Percentiles rank a stretch among this genome's conserved stretches.
Conservation (phyloP, 768 basidiomycete genomes). For the Boletus bicolor region DNA sequence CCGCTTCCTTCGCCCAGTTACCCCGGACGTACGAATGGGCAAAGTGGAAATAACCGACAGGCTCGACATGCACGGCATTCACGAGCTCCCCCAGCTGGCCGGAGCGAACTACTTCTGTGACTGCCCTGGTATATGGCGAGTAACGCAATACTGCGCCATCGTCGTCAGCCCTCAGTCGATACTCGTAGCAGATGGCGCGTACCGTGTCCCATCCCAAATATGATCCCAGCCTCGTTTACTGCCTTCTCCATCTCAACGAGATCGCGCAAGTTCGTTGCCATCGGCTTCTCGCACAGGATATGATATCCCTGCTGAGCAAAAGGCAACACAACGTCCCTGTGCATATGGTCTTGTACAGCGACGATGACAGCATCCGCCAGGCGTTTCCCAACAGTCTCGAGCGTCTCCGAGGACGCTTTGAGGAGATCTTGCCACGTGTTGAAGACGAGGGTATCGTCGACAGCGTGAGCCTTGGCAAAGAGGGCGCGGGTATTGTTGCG, state of each 20-base stretch:
- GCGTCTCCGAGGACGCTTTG: conserved; percentile 62
- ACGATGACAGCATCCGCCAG: conserved; percentile 82
- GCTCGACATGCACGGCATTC: conserved; percentile 82
- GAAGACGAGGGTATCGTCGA: conserved; percentile 72
- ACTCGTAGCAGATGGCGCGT: conserved; percentile 8
- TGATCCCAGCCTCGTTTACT: conserved; percentile 62
- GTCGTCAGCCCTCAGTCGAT: not conserved
- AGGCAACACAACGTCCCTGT: conserved; percentile 66
- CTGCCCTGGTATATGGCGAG: conserved; percentile 73
- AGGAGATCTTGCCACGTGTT: conserved; percentile 67
- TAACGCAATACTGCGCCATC: conserved; percentile 69
- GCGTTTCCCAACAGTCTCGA: conserved; percentile 59
- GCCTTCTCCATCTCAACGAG: conserved; percentile 74
- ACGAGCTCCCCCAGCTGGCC: conserved; percentile 72
- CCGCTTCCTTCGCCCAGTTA: conserved; percentile 68
- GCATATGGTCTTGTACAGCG: conserved; percentile 78
- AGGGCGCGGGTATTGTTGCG: conserved; percentile 58
- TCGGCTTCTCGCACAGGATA: conserved; percentile 90
- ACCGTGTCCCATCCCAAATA: conserved; percentile 91
- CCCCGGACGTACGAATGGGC: conserved; percentile 88
- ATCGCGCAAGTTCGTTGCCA: conserved; percentile 73
- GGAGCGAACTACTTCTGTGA: conserved; percentile 68
- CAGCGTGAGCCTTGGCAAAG: conserved; percentile 53
- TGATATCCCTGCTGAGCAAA: conserved; percentile 83
- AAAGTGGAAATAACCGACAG: conserved; percentile 85